A percentile compares a stretch with the other conserved stretches of the same genome.
These are phyloP conservation scores for Cystofilobasidium capitatum DNA, from an alignment of 768 basidiomycete species.

Conservation along the genomic window DNA sequence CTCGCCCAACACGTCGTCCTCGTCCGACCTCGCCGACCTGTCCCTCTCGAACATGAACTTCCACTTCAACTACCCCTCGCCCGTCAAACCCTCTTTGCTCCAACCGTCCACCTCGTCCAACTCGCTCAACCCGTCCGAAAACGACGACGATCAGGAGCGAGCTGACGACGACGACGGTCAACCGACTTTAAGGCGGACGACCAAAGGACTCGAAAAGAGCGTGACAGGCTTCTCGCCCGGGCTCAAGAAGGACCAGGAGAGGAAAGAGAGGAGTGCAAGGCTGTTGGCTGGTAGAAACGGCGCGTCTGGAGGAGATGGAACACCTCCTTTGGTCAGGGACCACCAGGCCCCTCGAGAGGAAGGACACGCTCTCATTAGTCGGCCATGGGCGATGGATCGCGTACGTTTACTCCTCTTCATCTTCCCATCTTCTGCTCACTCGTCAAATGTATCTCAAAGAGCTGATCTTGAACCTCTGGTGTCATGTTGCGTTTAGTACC, in stretches of 20 bases:
- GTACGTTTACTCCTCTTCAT: neutral
- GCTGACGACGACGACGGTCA: neutral
- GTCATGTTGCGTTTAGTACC: neutral
- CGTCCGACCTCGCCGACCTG: neutral
- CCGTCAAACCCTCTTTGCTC: neutral
- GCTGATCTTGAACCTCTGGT: neutral
- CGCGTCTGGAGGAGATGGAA: neutral
- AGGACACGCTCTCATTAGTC: neutral
- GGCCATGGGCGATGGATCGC: neutral
- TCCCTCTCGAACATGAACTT: slow-evolving; percentile 1
- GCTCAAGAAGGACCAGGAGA: neutral
- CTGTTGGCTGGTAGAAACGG: neutral
- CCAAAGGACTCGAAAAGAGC: neutral
- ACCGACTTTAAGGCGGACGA: neutral
- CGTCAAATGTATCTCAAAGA: no score
- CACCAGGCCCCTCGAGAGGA: no score
- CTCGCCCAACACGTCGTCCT: neutral
- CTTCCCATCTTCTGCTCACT: neutral
- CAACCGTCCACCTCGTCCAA: neutral
- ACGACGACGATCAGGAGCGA: neutral
- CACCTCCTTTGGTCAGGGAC: no score
- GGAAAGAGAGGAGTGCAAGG: neutral
- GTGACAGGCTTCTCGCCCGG: slow-evolving; percentile 1
- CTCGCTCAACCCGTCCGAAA: neutral
- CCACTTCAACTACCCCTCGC: neutral